These are phyloP conservation scores for Agapanthus africanus DNA, from an alignment of 106 monocot genomes.

Conservation along the genomic window DNA sequence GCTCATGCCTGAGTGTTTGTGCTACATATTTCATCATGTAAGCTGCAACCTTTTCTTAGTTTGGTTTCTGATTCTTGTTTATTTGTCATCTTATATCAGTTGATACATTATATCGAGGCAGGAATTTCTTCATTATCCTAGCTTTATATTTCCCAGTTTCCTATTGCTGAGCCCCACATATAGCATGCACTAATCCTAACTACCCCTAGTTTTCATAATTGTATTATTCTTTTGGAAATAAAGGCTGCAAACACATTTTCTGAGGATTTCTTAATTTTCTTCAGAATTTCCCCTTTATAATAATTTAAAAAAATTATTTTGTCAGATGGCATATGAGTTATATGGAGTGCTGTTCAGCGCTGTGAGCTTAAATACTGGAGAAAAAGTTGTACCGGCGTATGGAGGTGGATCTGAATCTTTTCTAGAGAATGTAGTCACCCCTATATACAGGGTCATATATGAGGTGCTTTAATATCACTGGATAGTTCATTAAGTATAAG, in stretches of 20 bases:
- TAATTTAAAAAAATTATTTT: slow-evolving; percentile 11
- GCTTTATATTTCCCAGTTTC: no score
- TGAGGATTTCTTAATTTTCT: background rate
- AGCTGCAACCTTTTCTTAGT: slow-evolving; percentile 3
- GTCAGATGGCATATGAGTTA: slow-evolving; percentile 85
- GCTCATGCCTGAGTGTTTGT: slow-evolving; percentile 77
- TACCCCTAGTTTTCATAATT: no score
- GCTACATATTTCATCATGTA: slow-evolving; percentile 91
- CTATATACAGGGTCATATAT: slow-evolving; percentile 52
- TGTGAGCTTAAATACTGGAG: slow-evolving; percentile 62
- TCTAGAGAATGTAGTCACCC: slow-evolving; percentile 54
- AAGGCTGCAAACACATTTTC: no score
- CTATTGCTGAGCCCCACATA: no score
- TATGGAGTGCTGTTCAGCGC: slow-evolving; percentile 56
- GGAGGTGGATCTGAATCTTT: slow-evolving; percentile 64
- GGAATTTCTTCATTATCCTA: background rate
- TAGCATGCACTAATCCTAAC: background rate
- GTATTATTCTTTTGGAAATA: background rate
- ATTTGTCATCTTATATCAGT: background rate
- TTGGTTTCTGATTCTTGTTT: background rate
- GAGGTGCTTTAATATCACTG: slow-evolving; percentile 43
- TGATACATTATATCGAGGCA: background rate
- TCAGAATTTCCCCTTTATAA: no score
- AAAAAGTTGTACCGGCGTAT: slow-evolving; percentile 61
- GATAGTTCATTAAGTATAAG: background rate